A percentile compares a stretch with the other conserved stretches of the same genome.
Conservation (phyloP, 2,329 filamentous ascomycete species). For the Colletotrichum musae region DNA sequence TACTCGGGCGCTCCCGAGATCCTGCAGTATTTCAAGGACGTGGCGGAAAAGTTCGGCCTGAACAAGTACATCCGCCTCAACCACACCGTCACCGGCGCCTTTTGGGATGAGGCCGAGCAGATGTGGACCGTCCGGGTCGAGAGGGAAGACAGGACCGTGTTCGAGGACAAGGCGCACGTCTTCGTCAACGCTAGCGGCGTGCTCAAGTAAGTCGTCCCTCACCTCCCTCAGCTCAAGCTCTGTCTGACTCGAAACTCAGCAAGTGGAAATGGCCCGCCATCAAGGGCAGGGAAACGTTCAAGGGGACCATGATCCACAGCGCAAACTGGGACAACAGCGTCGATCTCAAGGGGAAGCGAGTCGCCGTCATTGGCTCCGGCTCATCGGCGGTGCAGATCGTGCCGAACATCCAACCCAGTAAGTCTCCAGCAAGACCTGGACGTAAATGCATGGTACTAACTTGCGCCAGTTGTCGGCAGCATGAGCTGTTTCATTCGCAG, state of each 20-base stretch:
- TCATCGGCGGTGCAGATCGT: slow-evolving; percentile 52
- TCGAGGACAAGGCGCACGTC: slow-evolving; percentile 43
- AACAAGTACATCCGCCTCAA: slow-evolving; percentile 44
- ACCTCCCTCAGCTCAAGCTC: not conserved
- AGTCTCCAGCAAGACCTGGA: not conserved
- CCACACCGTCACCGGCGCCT: slow-evolving; percentile 41
- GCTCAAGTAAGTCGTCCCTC: slow-evolving; percentile 57
- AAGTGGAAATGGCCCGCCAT: slow-evolving; percentile 50
- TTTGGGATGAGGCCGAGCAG: slow-evolving; percentile 45
- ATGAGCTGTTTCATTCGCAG: slow-evolving; percentile 51
- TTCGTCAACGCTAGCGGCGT: slow-evolving; percentile 57
- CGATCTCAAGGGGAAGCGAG: slow-evolving; percentile 45
- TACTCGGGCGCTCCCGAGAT: slow-evolving; percentile 45
- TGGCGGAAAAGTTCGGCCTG: slow-evolving; percentile 44
- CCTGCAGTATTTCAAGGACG: slow-evolving; percentile 45
- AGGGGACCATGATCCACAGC: slow-evolving; percentile 49
- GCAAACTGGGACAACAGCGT: slow-evolving; percentile 49
- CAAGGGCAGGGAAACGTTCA: slow-evolving; percentile 47
- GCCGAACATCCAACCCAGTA: slow-evolving; percentile 45
- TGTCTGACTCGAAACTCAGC: slow-evolving; percentile 23
- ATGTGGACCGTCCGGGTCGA: slow-evolving; percentile 42
- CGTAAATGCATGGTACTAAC: not conserved
- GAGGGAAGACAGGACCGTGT: slow-evolving; percentile 24
- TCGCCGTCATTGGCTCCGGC: slow-evolving; percentile 49
- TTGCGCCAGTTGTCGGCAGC: slow-evolving; percentile 8